These are phyloP conservation scores for Physcomitrium patens DNA, from an alignment of 225 moss, liverwort and hornwort species.

Conservation along the genomic window DNA sequence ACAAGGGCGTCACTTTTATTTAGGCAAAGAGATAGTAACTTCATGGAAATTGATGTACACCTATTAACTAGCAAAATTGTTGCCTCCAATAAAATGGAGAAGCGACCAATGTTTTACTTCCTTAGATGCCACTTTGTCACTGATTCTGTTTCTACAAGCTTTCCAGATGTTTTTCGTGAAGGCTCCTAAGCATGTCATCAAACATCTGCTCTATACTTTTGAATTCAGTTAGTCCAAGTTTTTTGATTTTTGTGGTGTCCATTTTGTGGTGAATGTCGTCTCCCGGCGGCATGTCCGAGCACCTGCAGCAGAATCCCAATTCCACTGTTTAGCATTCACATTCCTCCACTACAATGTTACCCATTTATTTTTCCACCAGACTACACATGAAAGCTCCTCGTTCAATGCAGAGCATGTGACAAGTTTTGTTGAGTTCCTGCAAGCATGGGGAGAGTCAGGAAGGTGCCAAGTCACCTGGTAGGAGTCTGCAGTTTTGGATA, in stretches of 20 bases:
- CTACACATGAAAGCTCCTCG: not conserved
- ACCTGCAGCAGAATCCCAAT: slow-evolving; percentile 43
- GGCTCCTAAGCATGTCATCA: slow-evolving; percentile 61
- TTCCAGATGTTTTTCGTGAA: slow-evolving; percentile 35
- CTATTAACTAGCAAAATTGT: too few species aligned
- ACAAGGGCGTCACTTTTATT: too few species aligned
- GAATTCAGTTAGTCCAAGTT: slow-evolving; percentile 60
- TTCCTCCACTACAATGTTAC: not conserved
- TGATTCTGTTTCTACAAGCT: too few species aligned
- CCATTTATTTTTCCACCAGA: not conserved
- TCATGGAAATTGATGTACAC: too few species aligned
- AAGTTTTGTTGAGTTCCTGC: not conserved
- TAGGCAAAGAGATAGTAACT: too few species aligned
- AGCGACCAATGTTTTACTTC: too few species aligned
- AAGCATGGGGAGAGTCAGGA: not conserved
- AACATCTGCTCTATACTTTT: slow-evolving; percentile 66
- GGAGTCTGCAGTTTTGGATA: slow-evolving; percentile 60
- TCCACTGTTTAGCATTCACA: slow-evolving; percentile 17
- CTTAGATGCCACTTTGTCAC: too few species aligned
- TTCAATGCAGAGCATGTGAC: not conserved
- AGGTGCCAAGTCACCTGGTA: slow-evolving; percentile 44
- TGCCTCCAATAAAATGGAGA: too few species aligned
- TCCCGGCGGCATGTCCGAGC: slow-evolving; percentile 30
- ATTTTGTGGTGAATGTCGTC: slow-evolving; percentile 59
- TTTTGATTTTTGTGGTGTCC: slow-evolving; percentile 55